Evolutionary conservation across 2,329 filamentous ascomycete genomes (phyloP), one percentile per base, ranked within the genome.

Genomic region (Westerdykella aurantiaca): DNA sequence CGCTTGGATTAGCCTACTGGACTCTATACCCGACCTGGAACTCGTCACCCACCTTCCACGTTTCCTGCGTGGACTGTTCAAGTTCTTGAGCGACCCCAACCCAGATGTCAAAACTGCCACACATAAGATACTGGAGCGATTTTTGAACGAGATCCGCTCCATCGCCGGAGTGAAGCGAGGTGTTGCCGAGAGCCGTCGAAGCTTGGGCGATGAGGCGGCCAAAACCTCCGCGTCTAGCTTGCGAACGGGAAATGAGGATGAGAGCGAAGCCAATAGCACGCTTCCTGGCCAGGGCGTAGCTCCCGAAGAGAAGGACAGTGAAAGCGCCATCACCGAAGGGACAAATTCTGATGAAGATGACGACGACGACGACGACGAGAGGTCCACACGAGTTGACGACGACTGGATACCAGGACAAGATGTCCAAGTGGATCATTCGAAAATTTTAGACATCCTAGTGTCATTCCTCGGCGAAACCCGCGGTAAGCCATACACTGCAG

Each of bases 341-440:
- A 44, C 63, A n/a, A 61, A 57, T 5, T 60, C 56, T 5, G 25
- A 25, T 25, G 33, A 18, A 3, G n/a, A 14, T 14, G 31, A 12
- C 5, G 31, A 7, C 31, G 31, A 13, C 31, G 31, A 33, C 31
- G 61, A 65, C 33, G 66, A 67, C 31, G 63, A 63, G 23, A 66
- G 63, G 44, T 65, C 65, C 38, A 58, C 58, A 45, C 56, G 78
- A 73, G 82, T 79, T 37, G 90, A 95, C 56, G 90, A 90, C 47
- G 93, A 97, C 61, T 98, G 91, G 89, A 84, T 97, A 37, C 94
- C 94, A 0, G 93, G 94, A 1, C 93, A 98, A 68, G 93, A 98
- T 66, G 89, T 96, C 6, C 85, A 94, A 46, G 87, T 98, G 49
- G 91, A 97, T 67, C 88, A 95, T 67, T 83, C 87, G 47, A 88